phyloP scores from a whole-genome alignment of 129 eudicot genomes.

The Arctium minus region DNA sequence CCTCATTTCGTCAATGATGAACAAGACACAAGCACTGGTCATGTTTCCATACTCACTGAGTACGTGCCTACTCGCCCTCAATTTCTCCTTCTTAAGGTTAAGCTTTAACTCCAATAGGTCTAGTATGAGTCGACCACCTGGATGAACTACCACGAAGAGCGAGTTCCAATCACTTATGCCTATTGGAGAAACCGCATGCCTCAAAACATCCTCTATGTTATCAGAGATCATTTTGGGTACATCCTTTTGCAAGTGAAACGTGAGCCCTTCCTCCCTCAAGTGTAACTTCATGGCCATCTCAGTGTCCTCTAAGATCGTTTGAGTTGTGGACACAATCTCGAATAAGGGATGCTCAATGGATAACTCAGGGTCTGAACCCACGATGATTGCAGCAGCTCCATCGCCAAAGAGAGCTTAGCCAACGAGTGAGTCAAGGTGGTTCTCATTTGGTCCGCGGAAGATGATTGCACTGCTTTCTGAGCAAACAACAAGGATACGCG shows the following conservation, averaged over 20 bases:
- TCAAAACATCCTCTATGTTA: background rate
- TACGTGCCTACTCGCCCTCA: conserved; percentile 7
- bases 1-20: conserved; percentile 37
- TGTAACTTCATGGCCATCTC: conserved; percentile 39
- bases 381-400: conserved; percentile 7
- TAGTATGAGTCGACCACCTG: conserved; percentile 33
- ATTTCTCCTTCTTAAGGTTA: background rate
- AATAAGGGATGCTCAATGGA: background rate
- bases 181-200: background rate
- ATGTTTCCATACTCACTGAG: conserved; percentile 29
- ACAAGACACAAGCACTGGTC: conserved; percentile 34
- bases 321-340: background rate
- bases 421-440: conserved; percentile 17
- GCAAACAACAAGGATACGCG: conserved; percentile 20
- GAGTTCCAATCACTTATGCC: conserved; percentile 41
- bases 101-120: background rate
- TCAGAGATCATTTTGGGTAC: background rate
- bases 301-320: background rate
- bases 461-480: background rate
- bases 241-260: conserved; percentile 35
- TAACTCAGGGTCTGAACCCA: conserved; percentile 12
- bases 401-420: too few relatives aligned
- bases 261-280: conserved; percentile 45
- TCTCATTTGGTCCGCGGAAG: conserved; percentile 4
- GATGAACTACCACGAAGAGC: conserved; percentile 48